Evolutionary conservation across 2,329 filamentous ascomycete genomes (phyloP).

Genomic region (Cercospora berteroae): DNA sequence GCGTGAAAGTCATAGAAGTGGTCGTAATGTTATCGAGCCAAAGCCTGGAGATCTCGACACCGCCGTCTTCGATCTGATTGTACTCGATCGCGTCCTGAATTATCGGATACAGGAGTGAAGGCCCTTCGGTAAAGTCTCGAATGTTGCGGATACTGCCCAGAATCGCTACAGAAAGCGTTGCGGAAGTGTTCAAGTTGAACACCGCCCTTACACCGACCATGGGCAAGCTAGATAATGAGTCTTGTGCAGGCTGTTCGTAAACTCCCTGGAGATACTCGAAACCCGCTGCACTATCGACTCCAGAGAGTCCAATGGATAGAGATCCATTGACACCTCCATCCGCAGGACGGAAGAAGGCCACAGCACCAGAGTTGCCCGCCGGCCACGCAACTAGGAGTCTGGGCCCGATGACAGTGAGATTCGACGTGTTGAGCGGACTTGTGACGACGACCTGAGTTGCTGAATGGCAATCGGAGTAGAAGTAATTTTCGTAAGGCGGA

Average conservation of each 20-base stretch:
- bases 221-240: constrained; percentile 37
- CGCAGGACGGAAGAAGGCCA: constrained; percentile 55
- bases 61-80: constrained; percentile 42
- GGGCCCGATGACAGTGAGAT: constrained; percentile 56
- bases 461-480: constrained; percentile 63
- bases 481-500: constrained; percentile 63
- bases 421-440: constrained; percentile 54
- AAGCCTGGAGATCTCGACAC: constrained; percentile 51
- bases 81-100: constrained; percentile 57
- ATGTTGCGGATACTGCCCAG: constrained; percentile 63
- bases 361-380: constrained; percentile 62
- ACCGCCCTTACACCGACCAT: constrained; percentile 52
- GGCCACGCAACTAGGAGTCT: constrained; percentile 61
- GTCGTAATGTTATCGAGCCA: constrained; percentile 65
- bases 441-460: constrained; percentile 61
- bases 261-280: constrained; percentile 50
- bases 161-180: constrained; percentile 55
- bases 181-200: constrained; percentile 58
- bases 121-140: constrained; percentile 61
- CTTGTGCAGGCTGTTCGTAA: constrained; percentile 35
- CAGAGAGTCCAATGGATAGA: constrained; percentile 50
- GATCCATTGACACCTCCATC: constrained; percentile 54
- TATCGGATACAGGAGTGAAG: constrained; percentile 50
- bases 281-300: constrained; percentile 48
- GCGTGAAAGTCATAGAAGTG: constrained; percentile 52